phyloP scores from a whole-genome alignment of 768 basidiomycete genomes.

The Saitozyma sp. region DNA sequence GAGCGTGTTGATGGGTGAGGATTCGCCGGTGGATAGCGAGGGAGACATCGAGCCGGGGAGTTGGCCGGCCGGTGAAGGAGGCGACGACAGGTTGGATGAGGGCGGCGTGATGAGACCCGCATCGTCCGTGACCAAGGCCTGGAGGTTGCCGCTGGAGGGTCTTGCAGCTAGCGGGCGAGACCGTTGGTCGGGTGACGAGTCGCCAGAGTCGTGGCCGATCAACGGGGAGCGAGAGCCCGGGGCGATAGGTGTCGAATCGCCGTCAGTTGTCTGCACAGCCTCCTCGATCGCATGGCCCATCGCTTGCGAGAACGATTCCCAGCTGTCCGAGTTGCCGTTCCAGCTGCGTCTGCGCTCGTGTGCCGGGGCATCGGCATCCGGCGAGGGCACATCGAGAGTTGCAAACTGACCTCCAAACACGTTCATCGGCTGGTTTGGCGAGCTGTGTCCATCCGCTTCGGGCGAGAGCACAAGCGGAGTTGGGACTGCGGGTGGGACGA shows the following conservation, averaged over 20 bases:
- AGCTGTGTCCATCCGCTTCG: not conserved
- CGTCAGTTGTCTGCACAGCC: constrained; percentile 16
- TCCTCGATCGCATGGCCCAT: constrained; percentile 10
- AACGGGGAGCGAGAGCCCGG: constrained; percentile 27
- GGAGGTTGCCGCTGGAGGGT: constrained; percentile 38
- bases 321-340: constrained; percentile 37
- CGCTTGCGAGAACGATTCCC: constrained; percentile 36
- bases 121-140: constrained; percentile 28
- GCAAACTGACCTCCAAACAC: constrained; percentile 43
- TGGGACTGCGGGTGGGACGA: not conserved
- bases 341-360: constrained; percentile 48
- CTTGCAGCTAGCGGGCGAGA: constrained; percentile 21
- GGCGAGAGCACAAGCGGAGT: constrained; percentile 10
- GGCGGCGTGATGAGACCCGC: constrained; percentile 43
- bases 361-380: not conserved
- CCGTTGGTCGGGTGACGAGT: constrained; percentile 16
- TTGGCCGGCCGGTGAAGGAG: constrained; percentile 34
- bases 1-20: constrained; percentile 35
- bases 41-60: constrained; percentile 36
- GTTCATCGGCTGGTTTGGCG: constrained; percentile 18
- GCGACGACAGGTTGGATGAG: constrained; percentile 42
- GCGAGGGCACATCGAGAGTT: constrained; percentile 21
- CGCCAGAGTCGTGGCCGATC: constrained; percentile 5
- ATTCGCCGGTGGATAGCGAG: constrained; percentile 35
- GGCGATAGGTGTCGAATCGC: constrained; percentile 39